phyloP scores from a whole-genome alignment of 2,329 filamentous ascomycete genomes.

The Arthrinium puccinioides region DNA sequence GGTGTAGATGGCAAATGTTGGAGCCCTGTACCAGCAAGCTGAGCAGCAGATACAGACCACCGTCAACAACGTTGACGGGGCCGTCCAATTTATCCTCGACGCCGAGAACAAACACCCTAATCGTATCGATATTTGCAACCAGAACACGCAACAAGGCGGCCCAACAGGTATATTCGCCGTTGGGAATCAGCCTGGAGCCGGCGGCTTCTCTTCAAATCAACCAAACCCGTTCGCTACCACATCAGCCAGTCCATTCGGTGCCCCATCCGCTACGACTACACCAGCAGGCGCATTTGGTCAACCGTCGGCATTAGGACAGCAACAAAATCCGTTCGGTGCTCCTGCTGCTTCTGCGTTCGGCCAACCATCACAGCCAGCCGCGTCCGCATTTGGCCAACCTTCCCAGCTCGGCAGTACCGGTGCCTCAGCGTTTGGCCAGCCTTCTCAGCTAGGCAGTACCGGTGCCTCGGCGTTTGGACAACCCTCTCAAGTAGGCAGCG shows the following conservation, averaged over 20 bases:
- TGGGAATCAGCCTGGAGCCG: constrained; percentile 20
- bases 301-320: constrained; percentile 21
- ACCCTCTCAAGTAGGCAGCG: constrained; percentile 8
- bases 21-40: constrained; percentile 55
- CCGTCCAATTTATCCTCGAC: constrained; percentile 61
- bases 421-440: constrained; percentile 20
- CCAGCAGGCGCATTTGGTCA: constrained; percentile 35
- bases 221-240: constrained; percentile 17
- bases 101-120: constrained; percentile 69
- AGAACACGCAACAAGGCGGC: constrained; percentile 32
- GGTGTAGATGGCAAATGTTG: constrained; percentile 50
- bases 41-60: constrained; percentile 67
- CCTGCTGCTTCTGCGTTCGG: constrained; percentile 17
- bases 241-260: constrained; percentile 10
- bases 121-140: constrained; percentile 55
- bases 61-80: constrained; percentile 61
- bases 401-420: constrained; percentile 5
- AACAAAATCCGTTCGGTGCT: constrained; percentile 13
- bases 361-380: constrained; percentile 22
- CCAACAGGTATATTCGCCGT: constrained; percentile 36
- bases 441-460: constrained; percentile 23
- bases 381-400: constrained; percentile 15
- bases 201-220: constrained; percentile 12
- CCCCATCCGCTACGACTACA: constrained; percentile 9
- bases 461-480: constrained; percentile 8